Evolutionary conservation across 2,329 filamentous ascomycete species (phyloP).

Genomic region (Aspergillus alliaceus): DNA sequence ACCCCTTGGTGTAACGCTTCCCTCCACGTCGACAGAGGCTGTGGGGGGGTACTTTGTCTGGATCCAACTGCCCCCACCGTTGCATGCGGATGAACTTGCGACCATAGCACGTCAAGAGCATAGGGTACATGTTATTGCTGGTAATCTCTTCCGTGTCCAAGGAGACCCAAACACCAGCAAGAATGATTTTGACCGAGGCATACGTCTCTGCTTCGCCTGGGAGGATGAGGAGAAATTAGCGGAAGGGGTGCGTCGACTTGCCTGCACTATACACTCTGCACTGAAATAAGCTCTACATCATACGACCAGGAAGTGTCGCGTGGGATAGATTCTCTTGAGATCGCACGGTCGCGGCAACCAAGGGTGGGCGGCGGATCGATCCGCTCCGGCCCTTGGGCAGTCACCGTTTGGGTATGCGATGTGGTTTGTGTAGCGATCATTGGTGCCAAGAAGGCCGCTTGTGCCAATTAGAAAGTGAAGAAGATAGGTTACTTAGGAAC

Average conservation of each 20-base stretch:
- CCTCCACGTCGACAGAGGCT: conserved; percentile 34
- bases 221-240: conserved; percentile 64
- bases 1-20: conserved; percentile 58
- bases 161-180: conserved; percentile 53
- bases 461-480: not conserved
- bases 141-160: conserved; percentile 67
- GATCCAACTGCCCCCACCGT: conserved; percentile 61
- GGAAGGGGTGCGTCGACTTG: conserved; percentile 68
- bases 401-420: not conserved
- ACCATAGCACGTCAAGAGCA: conserved; percentile 61
- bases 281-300: not conserved
- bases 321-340: not conserved
- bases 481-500: not conserved
- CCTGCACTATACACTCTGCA: conserved; percentile 23
- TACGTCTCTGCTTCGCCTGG: conserved; percentile 73
- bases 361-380: conserved; percentile 1
- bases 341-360: not conserved
- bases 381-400: conserved; percentile 1
- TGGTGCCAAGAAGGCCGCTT: not conserved
- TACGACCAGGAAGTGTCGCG: not conserved
- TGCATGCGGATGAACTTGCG: conserved; percentile 58
- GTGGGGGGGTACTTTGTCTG: conserved; percentile 87
- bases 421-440: not conserved
- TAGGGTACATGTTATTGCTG: conserved; percentile 67
- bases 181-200: conserved; percentile 57